phyloP scores from a whole-genome alignment of 2,329 filamentous ascomycete species.

The Albophoma yamanashiensis region DNA sequence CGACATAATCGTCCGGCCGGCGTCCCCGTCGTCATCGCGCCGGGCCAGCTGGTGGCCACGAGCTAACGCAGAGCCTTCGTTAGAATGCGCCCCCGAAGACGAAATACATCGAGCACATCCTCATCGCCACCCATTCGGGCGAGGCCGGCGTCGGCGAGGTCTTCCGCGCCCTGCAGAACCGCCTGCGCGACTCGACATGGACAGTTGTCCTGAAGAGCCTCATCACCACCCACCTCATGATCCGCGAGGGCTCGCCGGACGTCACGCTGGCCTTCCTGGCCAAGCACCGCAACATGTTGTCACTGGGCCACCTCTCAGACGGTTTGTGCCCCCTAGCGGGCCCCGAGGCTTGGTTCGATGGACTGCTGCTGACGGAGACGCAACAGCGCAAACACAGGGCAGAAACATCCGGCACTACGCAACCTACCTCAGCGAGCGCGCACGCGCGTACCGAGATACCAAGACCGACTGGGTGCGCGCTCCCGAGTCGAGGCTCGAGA shows the following conservation, averaged over 20 bases:
- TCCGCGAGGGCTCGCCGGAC: constrained; percentile 84
- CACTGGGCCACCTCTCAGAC: constrained; percentile 85
- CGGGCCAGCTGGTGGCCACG: not conserved
- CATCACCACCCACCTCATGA: constrained; percentile 95
- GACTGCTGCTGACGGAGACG: not conserved
- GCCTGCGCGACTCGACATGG: constrained; percentile 93
- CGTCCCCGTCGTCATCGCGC: not conserved
- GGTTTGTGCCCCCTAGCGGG: constrained; percentile 46
- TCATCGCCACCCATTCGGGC: constrained; percentile 87
- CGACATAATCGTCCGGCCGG: not conserved
- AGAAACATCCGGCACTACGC: constrained; percentile 90
- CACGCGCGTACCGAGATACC: constrained; percentile 71
- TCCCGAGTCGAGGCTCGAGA: constrained; percentile 74
- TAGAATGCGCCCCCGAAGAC: constrained; percentile 93
- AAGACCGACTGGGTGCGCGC: constrained; percentile 83
- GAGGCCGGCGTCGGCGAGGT: constrained; percentile 93
- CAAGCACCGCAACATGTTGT: constrained; percentile 71
- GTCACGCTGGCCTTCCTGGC: constrained; percentile 79
- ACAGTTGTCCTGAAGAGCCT: constrained; percentile 98
- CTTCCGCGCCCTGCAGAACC: constrained; percentile 81
- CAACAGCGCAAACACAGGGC: constrained; percentile 79
- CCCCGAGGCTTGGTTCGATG: not conserved
- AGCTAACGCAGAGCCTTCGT: not conserved
- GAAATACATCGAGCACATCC: constrained; percentile 98
- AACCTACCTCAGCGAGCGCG: constrained; percentile 74